phyloP scores from a whole-genome alignment of 768 basidiomycete species.

The Tricholoma sp. region DNA sequence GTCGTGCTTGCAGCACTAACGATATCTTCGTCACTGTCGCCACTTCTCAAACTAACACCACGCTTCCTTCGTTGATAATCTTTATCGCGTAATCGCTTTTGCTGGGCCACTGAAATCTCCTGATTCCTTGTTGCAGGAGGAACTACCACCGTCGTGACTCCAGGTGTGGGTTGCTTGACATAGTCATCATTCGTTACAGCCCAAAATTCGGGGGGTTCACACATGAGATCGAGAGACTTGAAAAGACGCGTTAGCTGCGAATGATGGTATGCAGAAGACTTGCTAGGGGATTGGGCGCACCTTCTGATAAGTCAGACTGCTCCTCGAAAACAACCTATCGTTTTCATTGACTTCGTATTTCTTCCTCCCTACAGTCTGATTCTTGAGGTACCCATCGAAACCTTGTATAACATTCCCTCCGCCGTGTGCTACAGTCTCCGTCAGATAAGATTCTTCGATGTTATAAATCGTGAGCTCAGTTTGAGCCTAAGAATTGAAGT shows the following conservation, averaged over 20 bases:
- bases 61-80: conserved; percentile 80
- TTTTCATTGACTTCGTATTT: conserved; percentile 72
- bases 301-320: conserved; percentile 73
- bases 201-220: conserved; percentile 58
- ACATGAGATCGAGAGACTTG: conserved; percentile 71
- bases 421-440: conserved; percentile 69
- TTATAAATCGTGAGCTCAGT: conserved; percentile 77
- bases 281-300: conserved; percentile 29
- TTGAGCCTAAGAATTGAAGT: conserved; percentile 48
- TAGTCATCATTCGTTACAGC: conserved; percentile 55
- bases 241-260: not conserved
- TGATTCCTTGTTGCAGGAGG: conserved; percentile 67
- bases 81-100: conserved; percentile 73
- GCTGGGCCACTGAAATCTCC: conserved; percentile 65
- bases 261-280: conserved; percentile 6
- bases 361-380: conserved; percentile 59
- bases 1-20: conserved; percentile 38
- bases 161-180: conserved; percentile 61
- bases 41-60: conserved; percentile 55
- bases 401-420: conserved; percentile 88
- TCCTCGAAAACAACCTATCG: conserved; percentile 79
- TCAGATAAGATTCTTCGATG: conserved; percentile 69
- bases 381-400: conserved; percentile 83
- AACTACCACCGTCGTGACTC: conserved; percentile 71
- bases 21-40: conserved; percentile 74